Conservation (phyloP, 129 eudicot species). For the Lactuca sativa region DNA sequence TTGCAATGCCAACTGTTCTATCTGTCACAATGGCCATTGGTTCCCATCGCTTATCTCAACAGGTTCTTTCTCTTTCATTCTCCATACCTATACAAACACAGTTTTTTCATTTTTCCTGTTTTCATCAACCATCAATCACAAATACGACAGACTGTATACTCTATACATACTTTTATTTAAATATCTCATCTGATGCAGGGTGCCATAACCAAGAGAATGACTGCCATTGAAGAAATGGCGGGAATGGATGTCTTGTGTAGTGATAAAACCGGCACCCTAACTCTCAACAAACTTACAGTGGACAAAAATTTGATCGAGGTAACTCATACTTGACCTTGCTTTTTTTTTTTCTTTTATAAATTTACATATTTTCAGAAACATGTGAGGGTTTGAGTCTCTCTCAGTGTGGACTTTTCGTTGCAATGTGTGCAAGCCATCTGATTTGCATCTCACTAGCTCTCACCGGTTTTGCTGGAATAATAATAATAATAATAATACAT, state of each 20-base stretch:
- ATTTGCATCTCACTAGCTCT: no score
- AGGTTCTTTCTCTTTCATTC: conserved; percentile 16
- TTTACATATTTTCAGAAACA: no score
- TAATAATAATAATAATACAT: not conserved
- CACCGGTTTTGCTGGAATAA: no score
- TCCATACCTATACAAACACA: no score
- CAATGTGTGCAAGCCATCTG: no score
- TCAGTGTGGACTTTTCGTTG: no score
- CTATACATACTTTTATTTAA: no score
- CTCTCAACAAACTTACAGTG: conserved; percentile 55
- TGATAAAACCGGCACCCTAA: conserved; percentile 61
- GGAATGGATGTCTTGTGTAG: conserved; percentile 67
- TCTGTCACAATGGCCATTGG: conserved; percentile 66
- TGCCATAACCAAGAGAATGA: conserved; percentile 64
- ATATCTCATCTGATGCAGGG: conserved; percentile 26
- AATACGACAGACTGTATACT: no score
- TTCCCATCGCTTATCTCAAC: conserved; percentile 57
- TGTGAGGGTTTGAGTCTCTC: no score
- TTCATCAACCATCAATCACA: no score
- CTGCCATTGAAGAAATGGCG: conserved; percentile 64
- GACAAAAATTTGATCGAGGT: conserved; percentile 59
- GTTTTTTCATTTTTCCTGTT: no score
- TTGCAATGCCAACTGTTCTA: conserved; percentile 60
- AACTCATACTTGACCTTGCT: not conserved
- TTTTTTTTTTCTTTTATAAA: not conserved